Evolutionary conservation across 140 eudicot species (phyloP).

Genomic region (Bidens hawaiensis): DNA sequence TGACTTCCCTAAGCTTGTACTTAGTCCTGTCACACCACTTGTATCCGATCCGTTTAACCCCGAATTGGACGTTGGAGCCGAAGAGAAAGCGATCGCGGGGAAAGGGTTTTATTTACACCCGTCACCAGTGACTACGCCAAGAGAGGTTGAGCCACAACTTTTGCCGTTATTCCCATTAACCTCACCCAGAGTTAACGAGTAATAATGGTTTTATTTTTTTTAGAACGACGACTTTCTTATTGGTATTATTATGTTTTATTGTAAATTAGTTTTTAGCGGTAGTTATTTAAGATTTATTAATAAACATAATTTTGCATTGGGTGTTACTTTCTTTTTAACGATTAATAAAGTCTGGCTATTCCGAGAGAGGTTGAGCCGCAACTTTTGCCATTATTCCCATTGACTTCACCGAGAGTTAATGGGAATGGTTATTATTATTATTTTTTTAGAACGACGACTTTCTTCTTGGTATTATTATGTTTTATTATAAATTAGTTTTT

Average conservation of each 20-base stretch:
- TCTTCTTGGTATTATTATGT: too few species aligned
- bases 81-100: constrained; percentile 57
- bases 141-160: constrained; percentile 61
- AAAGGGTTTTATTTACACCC: constrained; percentile 76
- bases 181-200: constrained; percentile 41
- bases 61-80: constrained; percentile 43
- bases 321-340: too few species aligned
- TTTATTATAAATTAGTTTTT: too few species aligned
- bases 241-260: neutral
- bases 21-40: constrained; percentile 85
- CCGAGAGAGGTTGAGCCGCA: too few species aligned
- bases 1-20: constrained; percentile 59
- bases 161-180: constrained; percentile 76
- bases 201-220: too few species aligned
- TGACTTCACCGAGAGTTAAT: too few species aligned
- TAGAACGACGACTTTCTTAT: too few species aligned
- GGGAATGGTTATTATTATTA: too few species aligned
- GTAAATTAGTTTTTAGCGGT: constrained; percentile 11
- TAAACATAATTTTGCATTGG: neutral
- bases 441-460: too few species aligned
- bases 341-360: too few species aligned
- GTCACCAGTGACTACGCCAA: constrained; percentile 62
- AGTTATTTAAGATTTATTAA: neutral
- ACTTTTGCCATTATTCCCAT: too few species aligned
- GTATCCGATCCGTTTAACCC: constrained; percentile 61